Conservation (phyloP, 2,329 filamentous ascomycete species). For the Magnaporthales sp. region DNA sequence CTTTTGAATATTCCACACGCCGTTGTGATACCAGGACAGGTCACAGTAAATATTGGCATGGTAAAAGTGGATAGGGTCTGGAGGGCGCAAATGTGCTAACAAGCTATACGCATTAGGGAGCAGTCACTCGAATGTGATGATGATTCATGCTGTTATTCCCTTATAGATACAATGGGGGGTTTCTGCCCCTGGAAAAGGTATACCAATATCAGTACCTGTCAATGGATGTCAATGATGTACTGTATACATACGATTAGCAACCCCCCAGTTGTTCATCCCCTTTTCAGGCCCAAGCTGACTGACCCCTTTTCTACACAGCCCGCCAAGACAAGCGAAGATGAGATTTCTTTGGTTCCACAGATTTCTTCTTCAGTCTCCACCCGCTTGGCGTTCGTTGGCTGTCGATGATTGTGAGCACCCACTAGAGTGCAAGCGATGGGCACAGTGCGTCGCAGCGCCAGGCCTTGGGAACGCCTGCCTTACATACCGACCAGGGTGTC, state of each 20-base stretch:
- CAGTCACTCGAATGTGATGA: background rate
- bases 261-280: background rate
- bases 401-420: background rate
- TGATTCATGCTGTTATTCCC: background rate
- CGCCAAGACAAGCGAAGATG: background rate
- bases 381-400: background rate
- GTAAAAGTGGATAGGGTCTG: background rate
- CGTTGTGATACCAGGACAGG: background rate
- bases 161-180: background rate
- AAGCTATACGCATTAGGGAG: background rate
- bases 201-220: background rate
- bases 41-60: background rate
- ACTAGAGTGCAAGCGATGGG: background rate
- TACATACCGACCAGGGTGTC: background rate
- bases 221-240: too few relatives aligned
- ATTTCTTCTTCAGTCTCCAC: background rate
- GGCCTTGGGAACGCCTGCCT: background rate
- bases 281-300: background rate
- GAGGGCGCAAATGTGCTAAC: background rate
- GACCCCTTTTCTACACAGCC: background rate
- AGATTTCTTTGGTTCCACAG: slow-evolving; percentile 1
- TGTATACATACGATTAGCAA: background rate
- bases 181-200: background rate
- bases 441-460: background rate
- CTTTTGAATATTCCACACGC: background rate